Base-by-base conservation (phyloP, 495 filamentous ascomycete species). In the Xylaria acuta region DNA sequence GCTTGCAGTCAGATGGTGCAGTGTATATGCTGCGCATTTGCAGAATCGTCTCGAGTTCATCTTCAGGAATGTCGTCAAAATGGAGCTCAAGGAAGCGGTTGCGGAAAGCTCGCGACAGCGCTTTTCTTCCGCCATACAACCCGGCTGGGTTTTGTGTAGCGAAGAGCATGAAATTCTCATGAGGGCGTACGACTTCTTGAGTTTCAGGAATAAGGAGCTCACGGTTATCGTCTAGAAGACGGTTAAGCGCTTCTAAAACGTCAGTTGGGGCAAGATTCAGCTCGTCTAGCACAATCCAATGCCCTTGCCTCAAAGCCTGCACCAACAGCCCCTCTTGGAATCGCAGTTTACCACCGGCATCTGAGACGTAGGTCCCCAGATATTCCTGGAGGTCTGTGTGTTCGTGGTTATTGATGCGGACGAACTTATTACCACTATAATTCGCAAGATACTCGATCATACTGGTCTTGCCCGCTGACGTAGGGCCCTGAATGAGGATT, bases 331-430 rank as follows among this genome's bases (percentile, higher is more conserved):
- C 97, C 79, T 99, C 97, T 81, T 97, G 94, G 74, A 97, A 99
- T 20, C 84, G 87, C 63, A 99, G 85, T 67, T 92, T 91, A 12
- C 97, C 97, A 76, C 94, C 92, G 6, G 90, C 83, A 59, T 90
- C 91, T 18, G 97, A 98, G 11, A 97, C 83, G 76, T 99, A 99
- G 0, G 94, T 94, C 20, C 97, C 97, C 1, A 99, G 86, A 76
- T 99, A 99, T 78, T 99, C 97, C 80, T 99, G 97, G 38, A 99
- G 85, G 81, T 99, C 97, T 0, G 97, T 98, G 78, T 98, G 95
- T 75, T 99, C 97, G 79, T 99, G 97, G 76, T 99, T 99, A 83
- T 99, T 99, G 84, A 99, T 98, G 69, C 97, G 90, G 47, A 99
- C 93, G 74, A 98, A 98, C 76, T 93, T 95, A 76, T 99, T 97